Percentiles rank a stretch among this genome's conserved stretches.
Conservation (phyloP, 352 stramenopile genomes). For the Pythium rhizo-oryzae region DNA sequence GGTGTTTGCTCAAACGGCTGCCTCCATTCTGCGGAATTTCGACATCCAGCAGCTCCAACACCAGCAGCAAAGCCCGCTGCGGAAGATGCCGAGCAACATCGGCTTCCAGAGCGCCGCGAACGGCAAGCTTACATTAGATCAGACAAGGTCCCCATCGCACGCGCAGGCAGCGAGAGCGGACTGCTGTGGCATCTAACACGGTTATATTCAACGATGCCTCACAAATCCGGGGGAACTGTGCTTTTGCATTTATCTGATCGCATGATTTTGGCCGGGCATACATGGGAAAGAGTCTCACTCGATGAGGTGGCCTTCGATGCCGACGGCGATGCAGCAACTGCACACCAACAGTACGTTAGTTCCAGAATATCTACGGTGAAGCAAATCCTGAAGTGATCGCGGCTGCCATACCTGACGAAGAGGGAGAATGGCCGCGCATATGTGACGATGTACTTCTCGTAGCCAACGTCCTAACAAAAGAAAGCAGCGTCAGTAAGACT, state of each 20-base stretch:
- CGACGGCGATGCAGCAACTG: constrained; percentile 74
- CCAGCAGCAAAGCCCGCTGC: constrained; percentile 29
- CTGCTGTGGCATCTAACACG: constrained; percentile 9
- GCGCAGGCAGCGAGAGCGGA: background rate
- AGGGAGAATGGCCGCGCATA: constrained; percentile 80
- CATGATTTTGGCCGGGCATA: no score
- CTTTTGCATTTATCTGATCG: no score
- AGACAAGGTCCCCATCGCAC: background rate
- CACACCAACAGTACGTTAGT: background rate
- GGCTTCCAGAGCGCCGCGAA: constrained; percentile 2
- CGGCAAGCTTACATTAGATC: constrained; percentile 11
- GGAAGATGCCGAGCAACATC: background rate
- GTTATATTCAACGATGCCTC: no score
- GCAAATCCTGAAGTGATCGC: no score
- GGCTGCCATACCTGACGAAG: constrained; percentile 58
- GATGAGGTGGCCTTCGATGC: constrained; percentile 65
- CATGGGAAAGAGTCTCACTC: constrained; percentile 29
- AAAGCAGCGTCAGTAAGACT: background rate
- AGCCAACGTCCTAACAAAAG: constrained; percentile 48
- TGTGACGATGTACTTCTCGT: constrained; percentile 78
- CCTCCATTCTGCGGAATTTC: constrained; percentile 78
- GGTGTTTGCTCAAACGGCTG: constrained; percentile 71
- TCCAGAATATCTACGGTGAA: background rate
- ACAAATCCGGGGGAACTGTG: background rate
- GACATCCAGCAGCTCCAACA: constrained; percentile 71